Evolutionary conservation across 2,329 filamentous ascomycete genomes (phyloP).

Genomic region (Byssochlamys sp.): DNA sequence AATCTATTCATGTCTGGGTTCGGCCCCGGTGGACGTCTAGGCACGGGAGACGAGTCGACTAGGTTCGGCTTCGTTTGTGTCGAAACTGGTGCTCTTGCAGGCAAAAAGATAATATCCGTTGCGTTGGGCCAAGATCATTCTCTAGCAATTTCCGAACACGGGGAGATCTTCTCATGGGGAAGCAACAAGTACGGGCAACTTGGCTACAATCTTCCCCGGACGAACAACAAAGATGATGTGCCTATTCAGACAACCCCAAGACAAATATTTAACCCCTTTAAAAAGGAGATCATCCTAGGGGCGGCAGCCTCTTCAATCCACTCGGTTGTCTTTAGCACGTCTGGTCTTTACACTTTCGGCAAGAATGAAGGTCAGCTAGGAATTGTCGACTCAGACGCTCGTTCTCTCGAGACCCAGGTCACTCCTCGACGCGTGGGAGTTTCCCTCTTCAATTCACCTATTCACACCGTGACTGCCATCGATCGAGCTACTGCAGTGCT

Average conservation of each 20-base stretch:
- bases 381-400: conserved; percentile 86
- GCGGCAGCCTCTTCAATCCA: conserved; percentile 83
- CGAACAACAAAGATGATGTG: conserved; percentile 61
- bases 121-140: conserved; percentile 87
- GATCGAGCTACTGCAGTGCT: conserved; percentile 81
- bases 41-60: conserved; percentile 80
- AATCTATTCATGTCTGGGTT: conserved; percentile 91
- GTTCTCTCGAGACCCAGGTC: conserved; percentile 74
- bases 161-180: conserved; percentile 93
- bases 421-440: conserved; percentile 80
- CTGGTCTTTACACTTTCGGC: conserved; percentile 82
- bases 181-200: conserved; percentile 77
- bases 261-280: conserved; percentile 84
- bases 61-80: conserved; percentile 78
- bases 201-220: conserved; percentile 65
- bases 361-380: conserved; percentile 91
- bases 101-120: conserved; percentile 65
- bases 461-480: conserved; percentile 74
- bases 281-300: conserved; percentile 71
- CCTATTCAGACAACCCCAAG: conserved; percentile 71
- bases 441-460: conserved; percentile 63
- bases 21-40: conserved; percentile 78
- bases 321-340: conserved; percentile 75
- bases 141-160: conserved; percentile 70
- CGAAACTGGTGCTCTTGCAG: conserved; percentile 60